Conservation (phyloP, 768 basidiomycete genomes). For the Exsudoporus frostii region DNA sequence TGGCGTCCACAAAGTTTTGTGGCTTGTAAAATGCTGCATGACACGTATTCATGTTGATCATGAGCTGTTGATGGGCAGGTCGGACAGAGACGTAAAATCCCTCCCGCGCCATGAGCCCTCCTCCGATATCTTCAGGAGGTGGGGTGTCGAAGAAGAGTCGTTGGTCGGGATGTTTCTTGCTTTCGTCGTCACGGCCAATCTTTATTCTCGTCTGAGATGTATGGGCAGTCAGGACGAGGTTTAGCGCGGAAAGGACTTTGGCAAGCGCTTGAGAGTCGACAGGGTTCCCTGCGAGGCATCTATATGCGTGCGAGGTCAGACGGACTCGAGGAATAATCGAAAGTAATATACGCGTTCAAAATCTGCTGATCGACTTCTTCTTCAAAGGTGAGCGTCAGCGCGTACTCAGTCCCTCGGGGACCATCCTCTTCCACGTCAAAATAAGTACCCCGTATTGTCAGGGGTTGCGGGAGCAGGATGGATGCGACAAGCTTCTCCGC, state of each 20-base stretch:
- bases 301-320: conserved; percentile 25
- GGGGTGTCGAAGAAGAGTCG: conserved; percentile 40
- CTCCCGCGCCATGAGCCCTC: conserved; percentile 56
- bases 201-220: conserved; percentile 40
- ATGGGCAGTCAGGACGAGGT: conserved; percentile 43
- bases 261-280: conserved; percentile 55
- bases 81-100: conserved; percentile 43
- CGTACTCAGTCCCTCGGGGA: conserved; percentile 32
- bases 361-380: conserved; percentile 34
- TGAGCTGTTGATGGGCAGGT: conserved; percentile 44
- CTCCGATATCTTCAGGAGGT: conserved; percentile 37
- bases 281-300: conserved; percentile 54
- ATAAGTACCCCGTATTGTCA: conserved; percentile 36
- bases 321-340: conserved; percentile 25
- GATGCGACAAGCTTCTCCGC: conserved; percentile 43
- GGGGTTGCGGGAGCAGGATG: conserved; percentile 38
- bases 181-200: conserved; percentile 44
- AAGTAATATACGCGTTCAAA: conserved; percentile 1
- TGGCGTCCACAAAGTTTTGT: conserved; percentile 40
- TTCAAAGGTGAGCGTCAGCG: conserved; percentile 38
- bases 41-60: conserved; percentile 51
- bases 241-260: conserved; percentile 47
- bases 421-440: conserved; percentile 37
- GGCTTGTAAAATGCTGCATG: conserved; percentile 46
- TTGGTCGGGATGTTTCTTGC: conserved; percentile 29